Conservation (phyloP, 2,329 filamentous ascomycete species). For the Phyllosticta citribraziliensis region DNA sequence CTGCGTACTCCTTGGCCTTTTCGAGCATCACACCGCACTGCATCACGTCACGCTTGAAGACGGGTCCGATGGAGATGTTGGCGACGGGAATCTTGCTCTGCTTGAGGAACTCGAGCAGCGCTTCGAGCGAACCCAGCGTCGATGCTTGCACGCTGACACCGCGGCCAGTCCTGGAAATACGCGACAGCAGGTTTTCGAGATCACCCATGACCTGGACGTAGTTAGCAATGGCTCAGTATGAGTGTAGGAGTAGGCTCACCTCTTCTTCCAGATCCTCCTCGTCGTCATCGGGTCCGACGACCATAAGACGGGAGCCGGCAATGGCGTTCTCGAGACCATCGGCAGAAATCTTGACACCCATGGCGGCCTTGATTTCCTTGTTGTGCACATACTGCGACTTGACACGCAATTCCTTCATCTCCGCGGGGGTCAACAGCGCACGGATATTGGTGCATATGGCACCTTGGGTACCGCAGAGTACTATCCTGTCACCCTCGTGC, state of each 20-base stretch:
- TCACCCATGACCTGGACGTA: slow-evolving; percentile 64
- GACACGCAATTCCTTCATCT: slow-evolving; percentile 85
- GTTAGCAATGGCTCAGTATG: background rate
- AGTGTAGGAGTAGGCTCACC: slow-evolving; percentile 10
- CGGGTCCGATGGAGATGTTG: slow-evolving; percentile 93
- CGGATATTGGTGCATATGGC: slow-evolving; percentile 92
- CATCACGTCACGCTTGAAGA: slow-evolving; percentile 97
- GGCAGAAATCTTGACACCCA: slow-evolving; percentile 97
- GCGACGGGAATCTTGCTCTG: slow-evolving; percentile 94
- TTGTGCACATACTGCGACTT: slow-evolving; percentile 98
- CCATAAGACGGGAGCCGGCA: slow-evolving; percentile 86
- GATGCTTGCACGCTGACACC: slow-evolving; percentile 97
- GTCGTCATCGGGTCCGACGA: slow-evolving; percentile 90
- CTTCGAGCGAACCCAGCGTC: slow-evolving; percentile 92
- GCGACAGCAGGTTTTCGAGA: slow-evolving; percentile 80
- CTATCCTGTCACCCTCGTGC: slow-evolving; percentile 85
- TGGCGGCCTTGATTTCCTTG: slow-evolving; percentile 95
- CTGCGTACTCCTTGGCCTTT: slow-evolving; percentile 88
- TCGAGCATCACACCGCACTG: slow-evolving; percentile 90
- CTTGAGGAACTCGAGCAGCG: slow-evolving; percentile 89
- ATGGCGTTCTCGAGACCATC: slow-evolving; percentile 94
- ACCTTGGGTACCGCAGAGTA: slow-evolving; percentile 93
- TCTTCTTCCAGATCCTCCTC: slow-evolving; percentile 96
- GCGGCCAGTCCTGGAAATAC: slow-evolving; percentile 82
- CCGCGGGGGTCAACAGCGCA: slow-evolving; percentile 84